These are phyloP conservation scores for Diplotaxis tenuifolia DNA, from an alignment of 345 rosid genomes.

Conservation along the genomic window DNA sequence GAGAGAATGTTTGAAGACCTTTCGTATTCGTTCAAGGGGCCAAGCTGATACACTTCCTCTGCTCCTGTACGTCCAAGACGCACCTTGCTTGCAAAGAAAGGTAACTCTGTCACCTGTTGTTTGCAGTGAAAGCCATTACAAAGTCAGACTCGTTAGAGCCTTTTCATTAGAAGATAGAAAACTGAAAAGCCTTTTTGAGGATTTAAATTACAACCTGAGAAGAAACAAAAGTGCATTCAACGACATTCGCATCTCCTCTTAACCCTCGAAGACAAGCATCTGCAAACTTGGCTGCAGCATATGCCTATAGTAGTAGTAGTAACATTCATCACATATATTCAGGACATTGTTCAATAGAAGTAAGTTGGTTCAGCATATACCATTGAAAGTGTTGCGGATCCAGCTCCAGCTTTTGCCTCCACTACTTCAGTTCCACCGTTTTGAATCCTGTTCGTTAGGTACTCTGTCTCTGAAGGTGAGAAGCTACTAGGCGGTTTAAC, in stretches of 20 bases:
- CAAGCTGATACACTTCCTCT: conserved; percentile 66
- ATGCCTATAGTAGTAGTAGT: conserved; percentile 46
- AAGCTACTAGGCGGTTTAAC: conserved; percentile 71
- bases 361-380: conserved; percentile 31
- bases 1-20: conserved; percentile 38
- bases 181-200: background rate
- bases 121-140: conserved; percentile 15
- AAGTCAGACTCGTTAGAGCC: background rate
- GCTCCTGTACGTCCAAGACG: conserved; percentile 69
- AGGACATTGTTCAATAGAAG: background rate
- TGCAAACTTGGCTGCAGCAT: conserved; percentile 81
- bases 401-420: conserved; percentile 87
- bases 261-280: conserved; percentile 77
- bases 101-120: conserved; percentile 67
- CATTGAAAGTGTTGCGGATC: conserved; percentile 85
- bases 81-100: conserved; percentile 78
- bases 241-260: conserved; percentile 65
- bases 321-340: background rate
- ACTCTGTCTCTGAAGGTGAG: conserved; percentile 59
- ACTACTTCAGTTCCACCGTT: conserved; percentile 91
- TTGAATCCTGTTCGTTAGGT: conserved; percentile 75
- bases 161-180: background rate
- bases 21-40: conserved; percentile 73
- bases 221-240: conserved; percentile 65
- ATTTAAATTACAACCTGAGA: conserved; percentile 50